These are phyloP conservation scores for Exophiala mesophila DNA, from an alignment of 2,329 filamentous ascomycete genomes.

Conservation along the genomic window DNA sequence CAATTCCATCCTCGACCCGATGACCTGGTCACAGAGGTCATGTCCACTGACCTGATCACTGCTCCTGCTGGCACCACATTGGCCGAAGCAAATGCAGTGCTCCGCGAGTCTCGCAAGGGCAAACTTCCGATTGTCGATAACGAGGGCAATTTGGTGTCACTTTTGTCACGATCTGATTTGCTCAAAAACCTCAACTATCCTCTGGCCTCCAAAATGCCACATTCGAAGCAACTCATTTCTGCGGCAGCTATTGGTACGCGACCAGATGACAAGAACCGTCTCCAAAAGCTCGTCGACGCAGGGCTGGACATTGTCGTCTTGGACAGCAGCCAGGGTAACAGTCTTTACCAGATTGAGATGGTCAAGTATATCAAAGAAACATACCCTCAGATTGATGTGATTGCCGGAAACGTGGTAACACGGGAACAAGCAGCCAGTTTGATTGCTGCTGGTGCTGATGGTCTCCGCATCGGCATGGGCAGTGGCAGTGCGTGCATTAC, in stretches of 20 bases:
- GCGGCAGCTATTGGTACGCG: conserved; percentile 94
- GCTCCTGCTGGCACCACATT: conserved; percentile 78
- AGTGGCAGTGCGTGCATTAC: conserved; percentile 98
- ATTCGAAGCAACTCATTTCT: conserved; percentile 96
- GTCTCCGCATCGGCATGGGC: conserved; percentile 97
- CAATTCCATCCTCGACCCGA: conserved; percentile 81
- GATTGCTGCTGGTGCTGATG: conserved; percentile 91
- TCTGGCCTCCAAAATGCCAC: conserved; percentile 87
- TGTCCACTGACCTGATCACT: conserved; percentile 92
- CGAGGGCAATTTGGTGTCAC: conserved; percentile 78
- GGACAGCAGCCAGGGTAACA: conserved; percentile 96
- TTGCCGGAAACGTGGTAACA: conserved; percentile 97
- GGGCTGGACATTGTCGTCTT: conserved; percentile 93
- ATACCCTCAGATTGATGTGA: conserved; percentile 83
- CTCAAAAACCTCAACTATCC: conserved; percentile 99
- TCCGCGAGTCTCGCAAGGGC: conserved; percentile 95
- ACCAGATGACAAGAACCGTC: conserved; percentile 81
- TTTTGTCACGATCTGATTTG: conserved; percentile 89
- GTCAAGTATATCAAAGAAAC: conserved; percentile 90
- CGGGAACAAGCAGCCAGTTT: conserved; percentile 89
- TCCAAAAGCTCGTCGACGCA: conserved; percentile 85
- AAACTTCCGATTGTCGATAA: conserved; percentile 90
- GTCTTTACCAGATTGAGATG: conserved; percentile 98
- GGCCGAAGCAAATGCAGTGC: conserved; percentile 83
- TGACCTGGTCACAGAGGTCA: conserved; percentile 77